Conservation (phyloP, 257 asterid species). For the Lycium barbarum region DNA sequence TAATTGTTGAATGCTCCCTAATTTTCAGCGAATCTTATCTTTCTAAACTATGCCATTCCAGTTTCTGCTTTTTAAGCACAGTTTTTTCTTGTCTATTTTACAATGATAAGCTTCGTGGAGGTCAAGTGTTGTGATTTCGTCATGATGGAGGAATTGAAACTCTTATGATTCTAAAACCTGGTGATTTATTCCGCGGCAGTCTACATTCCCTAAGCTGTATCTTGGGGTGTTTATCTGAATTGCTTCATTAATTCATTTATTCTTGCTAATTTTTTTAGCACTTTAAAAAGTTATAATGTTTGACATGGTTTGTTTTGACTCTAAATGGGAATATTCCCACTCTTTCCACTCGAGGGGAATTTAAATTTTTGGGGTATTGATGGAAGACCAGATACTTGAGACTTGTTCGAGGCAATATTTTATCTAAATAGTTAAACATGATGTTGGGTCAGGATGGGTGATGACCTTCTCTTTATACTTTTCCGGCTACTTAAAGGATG, state of each 20-base stretch:
- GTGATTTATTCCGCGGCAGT: neutral
- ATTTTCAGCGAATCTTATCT: conserved; percentile 14
- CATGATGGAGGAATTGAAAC: conserved; percentile 25
- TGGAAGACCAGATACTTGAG: conserved; percentile 8
- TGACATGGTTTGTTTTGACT: conserved; percentile 23
- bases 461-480: conserved; percentile 7
- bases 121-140: neutral
- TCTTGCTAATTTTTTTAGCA: neutral
- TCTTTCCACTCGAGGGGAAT: neutral
- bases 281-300: neutral
- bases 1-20: conserved; percentile 33
- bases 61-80: neutral
- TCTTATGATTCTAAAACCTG: conserved; percentile 11
- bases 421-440: conserved; percentile 4
- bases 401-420: neutral
- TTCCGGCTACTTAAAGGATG: conserved; percentile 1
- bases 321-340: conserved; percentile 13
- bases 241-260: neutral
- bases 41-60: conserved; percentile 6
- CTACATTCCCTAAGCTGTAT: conserved; percentile 5
- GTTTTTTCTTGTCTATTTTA: conserved; percentile 16
- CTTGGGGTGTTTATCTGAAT: neutral
- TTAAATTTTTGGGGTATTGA: neutral
- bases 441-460: conserved; percentile 6
- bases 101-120: neutral